These are phyloP conservation scores for Metschnikowia anglica DNA, from an alignment of 805 yeast genomes.

Conservation along the genomic window DNA sequence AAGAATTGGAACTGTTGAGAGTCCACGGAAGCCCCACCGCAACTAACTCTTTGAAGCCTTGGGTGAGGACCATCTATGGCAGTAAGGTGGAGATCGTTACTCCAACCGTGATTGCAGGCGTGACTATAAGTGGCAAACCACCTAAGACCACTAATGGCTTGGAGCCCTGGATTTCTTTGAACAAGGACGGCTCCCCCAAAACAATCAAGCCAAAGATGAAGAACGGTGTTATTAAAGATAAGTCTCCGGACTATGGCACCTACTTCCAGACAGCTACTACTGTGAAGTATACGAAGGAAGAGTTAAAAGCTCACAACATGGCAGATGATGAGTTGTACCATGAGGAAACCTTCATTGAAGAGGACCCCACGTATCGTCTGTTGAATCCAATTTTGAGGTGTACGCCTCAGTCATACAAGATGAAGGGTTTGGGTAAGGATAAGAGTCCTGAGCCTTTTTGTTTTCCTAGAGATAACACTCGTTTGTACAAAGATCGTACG, in stretches of 20 bases:
- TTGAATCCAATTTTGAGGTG: constrained; percentile 82
- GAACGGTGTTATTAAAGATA: constrained; percentile 65
- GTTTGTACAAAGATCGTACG: constrained; percentile 56
- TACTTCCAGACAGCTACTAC: constrained; percentile 74
- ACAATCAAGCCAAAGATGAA: constrained; percentile 76
- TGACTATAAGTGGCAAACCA: constrained; percentile 66
- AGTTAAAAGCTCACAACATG: constrained; percentile 73
- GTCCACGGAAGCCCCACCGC: constrained; percentile 19
- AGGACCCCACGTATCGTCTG: constrained; percentile 69
- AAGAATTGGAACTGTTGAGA: constrained; percentile 26
- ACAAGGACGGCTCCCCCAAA: constrained; percentile 75
- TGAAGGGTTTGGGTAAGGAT: constrained; percentile 60
- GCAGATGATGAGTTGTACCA: constrained; percentile 55
- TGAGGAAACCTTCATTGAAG: constrained; percentile 57
- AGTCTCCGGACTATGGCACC: constrained; percentile 70
- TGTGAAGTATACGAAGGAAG: constrained; percentile 53
- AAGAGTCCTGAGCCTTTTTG: constrained; percentile 77
- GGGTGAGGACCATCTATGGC: constrained; percentile 71
- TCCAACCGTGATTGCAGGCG: constrained; percentile 63
- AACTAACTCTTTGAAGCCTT: constrained; percentile 48
- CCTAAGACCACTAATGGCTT: constrained; percentile 69
- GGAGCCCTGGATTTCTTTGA: constrained; percentile 77
- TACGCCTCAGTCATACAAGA: constrained; percentile 71
- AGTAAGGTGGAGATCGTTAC: constrained; percentile 56
- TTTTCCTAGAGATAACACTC: constrained; percentile 64